Evolutionary conservation across 805 yeast genomes (phyloP), one percentile per base, ranked within the genome.

Genomic region (Yarrowia sp.): DNA sequence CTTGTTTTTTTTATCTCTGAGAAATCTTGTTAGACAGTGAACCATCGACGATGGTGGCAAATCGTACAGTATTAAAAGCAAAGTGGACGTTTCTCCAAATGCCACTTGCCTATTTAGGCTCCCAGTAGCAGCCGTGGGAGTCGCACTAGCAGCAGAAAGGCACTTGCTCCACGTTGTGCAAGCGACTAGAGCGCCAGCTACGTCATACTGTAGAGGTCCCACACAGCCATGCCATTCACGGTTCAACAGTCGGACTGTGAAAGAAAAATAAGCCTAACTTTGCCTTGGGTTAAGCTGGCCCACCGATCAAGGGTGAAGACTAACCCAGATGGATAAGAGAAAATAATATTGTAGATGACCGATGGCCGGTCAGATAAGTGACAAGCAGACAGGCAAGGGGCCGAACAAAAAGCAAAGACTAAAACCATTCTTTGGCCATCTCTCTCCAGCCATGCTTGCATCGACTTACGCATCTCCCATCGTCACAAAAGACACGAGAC

Each of bases 271-370:
- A 48, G 57, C 42, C 42, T 50, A 50, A 50, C 57, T 17, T 50
- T 45, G 36, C 31, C 22, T 22, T 22, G 14, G n/a, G 14, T 22
- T 17, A 35, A 17, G 31, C 11, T 36, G 42, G 42, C 57, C 55
- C 57, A 50, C 57, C 42, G 57, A 50, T 50, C 57, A 50, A 50
- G 57, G 57, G 57, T 32, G 53, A 47, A 47, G 53, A 47, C 53
- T 47, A 47, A 47, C 53, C 35, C 4, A 47, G 53, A 32, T 9
- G 31, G 38, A 35, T 35, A 11, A 35, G 38, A 35, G 13, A 11
- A 11, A 35, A 11, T 35, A 22, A 22, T 22, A 22, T 22, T n/a
- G n/a, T n/a, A n/a, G n/a, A n/a, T n/a, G n/a, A n/a, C 28, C 28
- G 28, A 22, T 22, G 28, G 28, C 28, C 45, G 45, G 45, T 42